These are phyloP conservation scores for Setaria viridis DNA, from an alignment of 202 grass and related monocot genomes.

Conservation along the genomic window DNA sequence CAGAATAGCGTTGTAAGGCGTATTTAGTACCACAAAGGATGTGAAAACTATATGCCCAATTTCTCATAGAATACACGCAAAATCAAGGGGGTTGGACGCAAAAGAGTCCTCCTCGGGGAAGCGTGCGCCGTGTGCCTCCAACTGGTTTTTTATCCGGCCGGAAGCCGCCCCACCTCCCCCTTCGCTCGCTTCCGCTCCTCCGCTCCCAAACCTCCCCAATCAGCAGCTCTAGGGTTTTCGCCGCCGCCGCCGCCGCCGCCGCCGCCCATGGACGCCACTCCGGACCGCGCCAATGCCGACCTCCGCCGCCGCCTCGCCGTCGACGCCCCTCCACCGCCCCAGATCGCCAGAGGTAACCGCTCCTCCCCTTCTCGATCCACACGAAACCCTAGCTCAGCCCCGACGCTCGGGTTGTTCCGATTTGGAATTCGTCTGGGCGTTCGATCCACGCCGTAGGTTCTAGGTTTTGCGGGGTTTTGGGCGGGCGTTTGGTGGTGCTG, in stretches of 20 bases:
- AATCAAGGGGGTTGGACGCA: neutral
- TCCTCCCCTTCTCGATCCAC: constrained; percentile 46
- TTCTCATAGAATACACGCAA: neutral
- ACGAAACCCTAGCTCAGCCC: constrained; percentile 39
- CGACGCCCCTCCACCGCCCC: constrained; percentile 57
- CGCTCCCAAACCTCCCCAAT: constrained; percentile 37
- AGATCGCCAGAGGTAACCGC: constrained; percentile 63
- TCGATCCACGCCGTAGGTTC: constrained; percentile 38
- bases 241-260: constrained; percentile 45
- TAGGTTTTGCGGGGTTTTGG: constrained; percentile 13
- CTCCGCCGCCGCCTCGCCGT: constrained; percentile 62
- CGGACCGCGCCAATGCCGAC: constrained; percentile 64
- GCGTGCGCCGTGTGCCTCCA: constrained; percentile 27
- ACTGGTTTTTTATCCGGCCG: constrained; percentile 42
- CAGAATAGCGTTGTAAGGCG: neutral
- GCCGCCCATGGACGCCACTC: constrained; percentile 49
- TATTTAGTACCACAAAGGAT: neutral
- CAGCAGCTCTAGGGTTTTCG: constrained; percentile 70
- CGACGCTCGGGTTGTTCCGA: constrained; percentile 2
- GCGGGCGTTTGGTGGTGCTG: constrained; percentile 5
- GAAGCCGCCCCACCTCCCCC: neutral
- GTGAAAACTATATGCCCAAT: neutral
- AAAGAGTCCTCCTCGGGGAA: constrained; percentile 24
- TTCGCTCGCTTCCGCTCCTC: constrained; percentile 44
- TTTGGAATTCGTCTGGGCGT: constrained; percentile 20